These are phyloP conservation scores for Corymbia calophylla DNA, from an alignment of 441 rosid genomes.

Conservation along the genomic window DNA sequence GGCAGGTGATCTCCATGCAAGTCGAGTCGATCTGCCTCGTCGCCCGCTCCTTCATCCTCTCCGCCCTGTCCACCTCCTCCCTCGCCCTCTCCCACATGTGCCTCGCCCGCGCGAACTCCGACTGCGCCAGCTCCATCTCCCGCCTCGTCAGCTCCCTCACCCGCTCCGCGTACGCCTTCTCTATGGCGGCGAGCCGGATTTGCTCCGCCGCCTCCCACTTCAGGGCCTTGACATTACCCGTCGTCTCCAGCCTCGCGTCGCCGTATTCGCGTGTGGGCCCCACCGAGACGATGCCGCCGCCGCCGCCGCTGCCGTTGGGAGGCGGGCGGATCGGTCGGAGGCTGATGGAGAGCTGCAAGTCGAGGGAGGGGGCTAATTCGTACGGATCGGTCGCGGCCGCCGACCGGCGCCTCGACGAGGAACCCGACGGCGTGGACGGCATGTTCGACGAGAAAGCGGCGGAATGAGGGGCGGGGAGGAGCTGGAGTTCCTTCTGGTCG, in stretches of 20 bases:
- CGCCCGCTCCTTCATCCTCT: slow-evolving; percentile 71
- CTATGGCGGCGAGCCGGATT: slow-evolving; percentile 67
- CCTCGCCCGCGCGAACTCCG: slow-evolving; percentile 81
- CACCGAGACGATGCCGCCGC: slow-evolving; percentile 4
- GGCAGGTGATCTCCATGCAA: slow-evolving; percentile 96
- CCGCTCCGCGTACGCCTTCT: slow-evolving; percentile 88
- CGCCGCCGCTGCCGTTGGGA: slow-evolving; percentile 13
- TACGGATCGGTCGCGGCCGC: neutral
- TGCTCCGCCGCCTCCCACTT: slow-evolving; percentile 96
- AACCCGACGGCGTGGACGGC: slow-evolving; percentile 10
- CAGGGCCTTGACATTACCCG: slow-evolving; percentile 47
- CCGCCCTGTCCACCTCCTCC: slow-evolving; percentile 77
- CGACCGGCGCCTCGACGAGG: slow-evolving; percentile 17
- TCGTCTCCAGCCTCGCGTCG: slow-evolving; percentile 3
- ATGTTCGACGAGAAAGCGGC: slow-evolving; percentile 22
- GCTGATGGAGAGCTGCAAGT: slow-evolving; percentile 82
- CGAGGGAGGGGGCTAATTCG: slow-evolving; percentile 48
- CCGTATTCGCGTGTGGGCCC: slow-evolving; percentile 19
- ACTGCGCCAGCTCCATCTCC: slow-evolving; percentile 92
- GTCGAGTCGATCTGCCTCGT: slow-evolving; percentile 56
- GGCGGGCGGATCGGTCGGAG: slow-evolving; percentile 40
- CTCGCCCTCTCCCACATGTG: slow-evolving; percentile 82
- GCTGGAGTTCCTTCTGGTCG: slow-evolving; percentile 67
- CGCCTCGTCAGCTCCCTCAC: slow-evolving; percentile 79
- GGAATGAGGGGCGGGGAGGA: slow-evolving; percentile 57